Evolutionary conservation across 805 yeast genomes (phyloP), one percentile per base, ranked within the genome.

Genomic region (Diddensiella caesifluorescens): DNA sequence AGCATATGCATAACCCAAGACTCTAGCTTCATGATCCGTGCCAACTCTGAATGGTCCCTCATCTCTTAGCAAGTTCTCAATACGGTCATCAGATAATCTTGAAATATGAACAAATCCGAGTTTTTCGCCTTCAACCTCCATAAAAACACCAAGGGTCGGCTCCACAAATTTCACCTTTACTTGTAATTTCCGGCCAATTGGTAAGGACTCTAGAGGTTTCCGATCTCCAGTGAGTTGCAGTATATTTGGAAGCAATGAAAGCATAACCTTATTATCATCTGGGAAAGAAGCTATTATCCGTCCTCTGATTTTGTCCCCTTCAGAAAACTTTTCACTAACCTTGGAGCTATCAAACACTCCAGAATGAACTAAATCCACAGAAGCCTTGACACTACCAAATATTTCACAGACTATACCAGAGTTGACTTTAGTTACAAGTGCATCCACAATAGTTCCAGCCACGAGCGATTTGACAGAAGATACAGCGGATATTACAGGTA

Each of bases 391-490:
- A 43, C 84, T 63, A 41, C 95, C 96, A 51, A 79, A 79, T 0
- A 77, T 80, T 57, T 79, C 83, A 49, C 83, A 75, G n/a, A 72
- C 61, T 13, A 86, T 62, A 47, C 98, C 98, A 27, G 74, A 63
- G 21, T 71, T 61, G 16, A 78, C 72, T 5, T 77, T 79, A 16
- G 81, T 71, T 16, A 88, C 73, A 22, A 80, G 63, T 4, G 88
- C 83, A 45, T 83, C 87, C 6, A 89, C 86, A 7, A 80, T 56
- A 49, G 80, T 75, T 54, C 98, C 99, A 2, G 99, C 95, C 28
- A 83, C 73, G 21, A 89, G 73, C 3, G 95, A 77, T 54, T 88
- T 94, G 16, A 86, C 67, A 2, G 94, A 77, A 1, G 87, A 71
- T 32, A 83, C 79, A 4, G 82, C 66, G 3, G 75, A 57, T 5